Conservation (phyloP, 805 yeast species). For the Wickerhamiella cacticola region DNA sequence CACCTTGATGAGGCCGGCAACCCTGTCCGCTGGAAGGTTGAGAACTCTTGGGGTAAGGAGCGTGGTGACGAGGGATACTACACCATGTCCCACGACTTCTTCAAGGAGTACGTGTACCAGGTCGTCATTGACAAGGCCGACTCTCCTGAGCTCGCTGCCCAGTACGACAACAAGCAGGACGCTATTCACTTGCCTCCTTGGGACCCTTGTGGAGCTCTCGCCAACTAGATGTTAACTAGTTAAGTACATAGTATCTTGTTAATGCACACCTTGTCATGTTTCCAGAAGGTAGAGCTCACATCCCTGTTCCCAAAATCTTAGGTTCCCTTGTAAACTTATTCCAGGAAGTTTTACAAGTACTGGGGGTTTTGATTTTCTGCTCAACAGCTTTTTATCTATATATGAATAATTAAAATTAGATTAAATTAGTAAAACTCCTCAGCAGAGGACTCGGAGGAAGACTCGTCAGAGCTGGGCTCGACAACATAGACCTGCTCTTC, state of each 20-base stretch:
- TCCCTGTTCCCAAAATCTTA: too few relatives aligned
- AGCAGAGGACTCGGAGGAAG: conserved; percentile 1
- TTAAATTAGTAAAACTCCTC: conserved; percentile 9
- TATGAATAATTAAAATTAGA: conserved; percentile 9
- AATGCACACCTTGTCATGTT: too few relatives aligned
- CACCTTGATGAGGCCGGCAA: conserved; percentile 52
- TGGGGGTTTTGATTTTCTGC: not conserved
- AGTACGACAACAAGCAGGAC: conserved; percentile 32
- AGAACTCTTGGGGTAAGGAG: conserved; percentile 67
- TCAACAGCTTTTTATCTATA: conserved; percentile 5
- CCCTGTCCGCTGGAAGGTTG: conserved; percentile 60
- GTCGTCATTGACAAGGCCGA: conserved; percentile 48
- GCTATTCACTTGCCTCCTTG: conserved; percentile 57
- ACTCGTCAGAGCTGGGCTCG: conserved; percentile 3
- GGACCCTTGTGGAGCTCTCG: conserved; percentile 74
- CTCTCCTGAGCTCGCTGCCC: conserved; percentile 33
- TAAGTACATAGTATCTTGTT: too few relatives aligned
- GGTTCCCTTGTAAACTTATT: too few relatives aligned
- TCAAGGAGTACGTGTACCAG: conserved; percentile 64
- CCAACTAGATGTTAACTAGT: conserved; percentile 29
- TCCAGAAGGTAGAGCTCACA: too few relatives aligned
- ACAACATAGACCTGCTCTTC: conserved; percentile 18
- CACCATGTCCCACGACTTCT: conserved; percentile 61
- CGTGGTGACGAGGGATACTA: conserved; percentile 56
- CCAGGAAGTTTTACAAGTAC: too few relatives aligned